Evolutionary conservation across 805 yeast species (phyloP), one percentile per base, ranked within the genome.

Genomic region (Kockiozyma suomiensis): DNA sequence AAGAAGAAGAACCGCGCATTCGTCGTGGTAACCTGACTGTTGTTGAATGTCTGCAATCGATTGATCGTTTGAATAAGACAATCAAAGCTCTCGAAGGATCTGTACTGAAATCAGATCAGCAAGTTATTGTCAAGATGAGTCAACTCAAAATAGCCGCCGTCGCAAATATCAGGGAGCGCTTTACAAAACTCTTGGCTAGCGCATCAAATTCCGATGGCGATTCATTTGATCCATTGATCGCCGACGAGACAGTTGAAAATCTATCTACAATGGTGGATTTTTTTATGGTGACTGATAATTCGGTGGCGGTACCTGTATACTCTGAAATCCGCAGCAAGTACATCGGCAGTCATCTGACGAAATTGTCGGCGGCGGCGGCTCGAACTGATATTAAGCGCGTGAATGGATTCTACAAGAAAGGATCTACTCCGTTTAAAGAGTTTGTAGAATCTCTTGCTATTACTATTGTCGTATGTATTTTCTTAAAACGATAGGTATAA

Each of bases 11-110:
- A 54, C 61, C 65, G 15, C 57, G 65, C 23, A 62, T 62, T 41
- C 47, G 54, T 4, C 66, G 70, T 2, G 66, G 66, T n/a, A 56
- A 64, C 26, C 62, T 66, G 32, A 68, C 70, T 21, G 57, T 72
- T 13, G 50, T 65, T 26, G 64, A 55, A 37, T 66, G 69, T 56
- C 47, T 68, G 15, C 64, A 65, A n/a, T 63, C 70, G 6, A 58
- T 73, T 19, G 38, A 46, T 15, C 64, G 65, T 21, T 62, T 73
- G 19, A 56, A 64, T 35, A 55, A 50, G 3, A 72, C 73, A 1
- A 60, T 66, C 19, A 59, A 55, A 25, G 63, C 70, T 12, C 60
- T 74, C 23, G 62, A 62, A 12, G 59, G 62, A 10, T 64, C 72
- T 15, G 58, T 69, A n/a, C 61, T 72, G 30, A 41, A 58, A 28